phyloP scores from a whole-genome alignment of 2,329 filamentous ascomycete genomes.

The Aquanectria penicillioides region DNA sequence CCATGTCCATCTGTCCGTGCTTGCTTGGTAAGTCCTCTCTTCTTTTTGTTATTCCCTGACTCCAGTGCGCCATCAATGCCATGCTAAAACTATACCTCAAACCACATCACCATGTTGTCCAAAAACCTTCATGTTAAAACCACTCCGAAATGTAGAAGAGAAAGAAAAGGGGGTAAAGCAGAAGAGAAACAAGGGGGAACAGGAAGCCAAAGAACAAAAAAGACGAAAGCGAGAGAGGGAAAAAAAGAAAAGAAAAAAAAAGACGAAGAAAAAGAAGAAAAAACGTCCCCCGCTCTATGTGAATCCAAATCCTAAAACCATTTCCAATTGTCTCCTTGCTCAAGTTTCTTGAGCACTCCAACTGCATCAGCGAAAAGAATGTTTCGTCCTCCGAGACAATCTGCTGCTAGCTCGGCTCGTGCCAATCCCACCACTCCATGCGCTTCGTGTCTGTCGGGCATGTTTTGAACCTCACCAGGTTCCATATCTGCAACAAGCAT shows the following conservation, averaged over 20 bases:
- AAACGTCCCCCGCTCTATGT: slow-evolving; percentile 5
- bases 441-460: slow-evolving; percentile 54
- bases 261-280: not conserved
- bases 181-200: not conserved
- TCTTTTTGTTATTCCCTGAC: slow-evolving; percentile 25
- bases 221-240: not conserved
- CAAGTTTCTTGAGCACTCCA: slow-evolving; percentile 61
- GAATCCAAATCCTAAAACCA: slow-evolving; percentile 19
- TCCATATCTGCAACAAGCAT: slow-evolving; percentile 52
- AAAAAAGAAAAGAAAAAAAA: not conserved
- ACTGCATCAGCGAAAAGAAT: slow-evolving; percentile 64
- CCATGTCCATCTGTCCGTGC: not conserved
- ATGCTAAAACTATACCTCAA: slow-evolving; percentile 11
- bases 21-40: not conserved
- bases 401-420: slow-evolving; percentile 56
- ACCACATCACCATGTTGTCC: not conserved
- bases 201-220: not conserved
- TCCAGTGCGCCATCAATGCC: slow-evolving; percentile 17
- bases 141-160: not conserved
- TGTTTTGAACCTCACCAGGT: slow-evolving; percentile 51
- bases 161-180: not conserved
- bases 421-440: slow-evolving; percentile 60
- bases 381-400: slow-evolving; percentile 60
- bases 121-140: not conserved
- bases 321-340: slow-evolving; percentile 54